Conservation (phyloP, 177 flowering plant species). For the Vitis hybrid region DNA sequence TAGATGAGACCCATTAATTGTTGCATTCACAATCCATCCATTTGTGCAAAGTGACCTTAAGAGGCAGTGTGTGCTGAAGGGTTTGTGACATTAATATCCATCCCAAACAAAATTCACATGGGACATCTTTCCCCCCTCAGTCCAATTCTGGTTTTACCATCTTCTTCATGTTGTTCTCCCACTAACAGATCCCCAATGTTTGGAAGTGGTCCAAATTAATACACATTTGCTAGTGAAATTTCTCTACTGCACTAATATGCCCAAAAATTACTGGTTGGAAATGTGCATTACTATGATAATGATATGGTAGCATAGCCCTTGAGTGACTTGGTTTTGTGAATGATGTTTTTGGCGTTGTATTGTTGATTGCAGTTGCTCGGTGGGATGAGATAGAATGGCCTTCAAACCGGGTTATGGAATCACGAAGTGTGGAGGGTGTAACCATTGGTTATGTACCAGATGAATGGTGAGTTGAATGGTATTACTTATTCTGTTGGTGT, state of each 20-base stretch:
- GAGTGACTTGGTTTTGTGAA: background rate
- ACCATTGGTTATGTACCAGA: slow-evolving; percentile 77
- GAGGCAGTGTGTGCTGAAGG: no score
- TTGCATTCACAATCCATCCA: no score
- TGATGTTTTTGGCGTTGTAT: background rate
- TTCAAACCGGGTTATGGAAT: slow-evolving; percentile 20
- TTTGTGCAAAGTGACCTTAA: no score
- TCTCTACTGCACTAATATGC: no score
- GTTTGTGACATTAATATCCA: no score
- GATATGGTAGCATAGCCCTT: background rate
- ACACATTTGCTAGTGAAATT: no score
- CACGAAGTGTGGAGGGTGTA: slow-evolving; percentile 13
- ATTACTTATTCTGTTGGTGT: no score
- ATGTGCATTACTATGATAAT: background rate
- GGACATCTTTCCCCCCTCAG: no score
- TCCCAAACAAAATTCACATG: no score
- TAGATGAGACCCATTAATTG: no score
- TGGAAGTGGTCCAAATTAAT: background rate
- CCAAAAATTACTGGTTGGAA: no score
- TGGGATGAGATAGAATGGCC: slow-evolving; percentile 63
- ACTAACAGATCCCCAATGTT: background rate
- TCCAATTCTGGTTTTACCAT: no score
- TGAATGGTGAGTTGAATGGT: slow-evolving; percentile 64
- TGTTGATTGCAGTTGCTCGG: slow-evolving; percentile 52
- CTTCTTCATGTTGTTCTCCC: background rate